phyloP scores from a whole-genome alignment of 768 basidiomycete genomes.

The Rubroboletus satanas region DNA sequence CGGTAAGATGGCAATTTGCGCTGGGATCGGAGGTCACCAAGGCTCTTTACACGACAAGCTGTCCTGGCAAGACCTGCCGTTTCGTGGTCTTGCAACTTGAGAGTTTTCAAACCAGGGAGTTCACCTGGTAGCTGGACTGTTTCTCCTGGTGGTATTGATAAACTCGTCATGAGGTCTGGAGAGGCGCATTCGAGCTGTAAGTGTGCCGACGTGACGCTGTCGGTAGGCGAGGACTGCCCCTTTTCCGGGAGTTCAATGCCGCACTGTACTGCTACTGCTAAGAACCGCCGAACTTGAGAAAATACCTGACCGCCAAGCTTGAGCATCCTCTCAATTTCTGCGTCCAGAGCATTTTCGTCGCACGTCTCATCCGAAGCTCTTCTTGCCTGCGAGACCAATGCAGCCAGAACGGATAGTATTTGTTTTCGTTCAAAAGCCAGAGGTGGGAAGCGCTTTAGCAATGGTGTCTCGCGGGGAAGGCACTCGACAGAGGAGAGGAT shows the following conservation, averaged over 20 bases:
- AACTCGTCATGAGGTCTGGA: constrained; percentile 14
- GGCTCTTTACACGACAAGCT: constrained; percentile 47
- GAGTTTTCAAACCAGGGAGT: constrained; percentile 33
- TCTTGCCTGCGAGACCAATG: constrained; percentile 77
- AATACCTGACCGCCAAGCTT: constrained; percentile 78
- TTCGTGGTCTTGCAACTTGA: constrained; percentile 23
- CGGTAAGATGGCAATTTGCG: constrained; percentile 31
- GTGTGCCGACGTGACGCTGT: constrained; percentile 15
- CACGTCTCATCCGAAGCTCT: constrained; percentile 50
- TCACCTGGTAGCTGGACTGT: constrained; percentile 5
- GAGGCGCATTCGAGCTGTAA: constrained; percentile 14
- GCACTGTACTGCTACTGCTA: constrained; percentile 72
- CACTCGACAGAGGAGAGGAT: constrained; percentile 83
- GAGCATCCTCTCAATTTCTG: constrained; percentile 75
- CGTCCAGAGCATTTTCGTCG: constrained; percentile 43
- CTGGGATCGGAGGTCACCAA: constrained; percentile 45
- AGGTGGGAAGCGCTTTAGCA: constrained; percentile 60
- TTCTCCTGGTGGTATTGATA: constrained; percentile 10
- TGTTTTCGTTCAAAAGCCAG: constrained; percentile 78
- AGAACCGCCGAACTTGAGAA: constrained; percentile 72
- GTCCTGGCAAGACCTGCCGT: constrained; percentile 21
- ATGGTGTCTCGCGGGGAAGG: constrained; percentile 72
- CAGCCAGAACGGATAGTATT: constrained; percentile 76
- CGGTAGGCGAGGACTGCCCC: constrained; percentile 31
- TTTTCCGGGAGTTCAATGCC: constrained; percentile 64